Evolutionary conservation across 2,329 filamentous ascomycete species (phyloP).

Genomic region (Sordariomycetes sp.): DNA sequence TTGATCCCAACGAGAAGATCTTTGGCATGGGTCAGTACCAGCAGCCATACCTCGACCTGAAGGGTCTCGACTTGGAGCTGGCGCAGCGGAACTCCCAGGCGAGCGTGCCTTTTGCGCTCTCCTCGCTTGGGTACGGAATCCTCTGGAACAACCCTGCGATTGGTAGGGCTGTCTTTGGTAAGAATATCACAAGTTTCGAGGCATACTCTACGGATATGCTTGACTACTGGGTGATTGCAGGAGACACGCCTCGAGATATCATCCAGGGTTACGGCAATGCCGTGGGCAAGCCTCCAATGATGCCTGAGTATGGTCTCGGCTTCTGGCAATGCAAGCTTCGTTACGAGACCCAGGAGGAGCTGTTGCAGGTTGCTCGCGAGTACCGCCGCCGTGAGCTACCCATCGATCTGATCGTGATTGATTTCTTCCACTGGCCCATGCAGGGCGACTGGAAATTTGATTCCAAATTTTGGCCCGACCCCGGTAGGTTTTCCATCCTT

Average conservation of each 20-base stretch:
- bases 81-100: slow-evolving; percentile 60
- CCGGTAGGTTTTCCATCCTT: slow-evolving; percentile 18
- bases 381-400: slow-evolving; percentile 46
- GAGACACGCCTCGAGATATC: slow-evolving; percentile 44
- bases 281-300: slow-evolving; percentile 53
- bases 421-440: slow-evolving; percentile 59
- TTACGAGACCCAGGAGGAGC: slow-evolving; percentile 57
- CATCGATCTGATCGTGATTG: slow-evolving; percentile 56
- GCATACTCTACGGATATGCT: slow-evolving; percentile 46
- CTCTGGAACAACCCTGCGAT: slow-evolving; percentile 59
- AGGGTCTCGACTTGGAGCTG: slow-evolving; percentile 52
- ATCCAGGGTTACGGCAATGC: slow-evolving; percentile 44
- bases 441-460: slow-evolving; percentile 65
- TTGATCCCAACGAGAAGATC: slow-evolving; percentile 45
- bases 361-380: slow-evolving; percentile 50
- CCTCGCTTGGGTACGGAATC: slow-evolving; percentile 51
- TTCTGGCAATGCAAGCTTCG: slow-evolving; percentile 63
- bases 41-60: slow-evolving; percentile 51
- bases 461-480: slow-evolving; percentile 54
- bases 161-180: slow-evolving; percentile 51
- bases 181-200: slow-evolving; percentile 53
- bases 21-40: slow-evolving; percentile 65
- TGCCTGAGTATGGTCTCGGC: slow-evolving; percentile 59
- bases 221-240: slow-evolving; percentile 57
- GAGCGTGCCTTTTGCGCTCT: slow-evolving; percentile 53